phyloP scores from a whole-genome alignment of 305 asterid genomes.

The Nicotiana rustica region DNA sequence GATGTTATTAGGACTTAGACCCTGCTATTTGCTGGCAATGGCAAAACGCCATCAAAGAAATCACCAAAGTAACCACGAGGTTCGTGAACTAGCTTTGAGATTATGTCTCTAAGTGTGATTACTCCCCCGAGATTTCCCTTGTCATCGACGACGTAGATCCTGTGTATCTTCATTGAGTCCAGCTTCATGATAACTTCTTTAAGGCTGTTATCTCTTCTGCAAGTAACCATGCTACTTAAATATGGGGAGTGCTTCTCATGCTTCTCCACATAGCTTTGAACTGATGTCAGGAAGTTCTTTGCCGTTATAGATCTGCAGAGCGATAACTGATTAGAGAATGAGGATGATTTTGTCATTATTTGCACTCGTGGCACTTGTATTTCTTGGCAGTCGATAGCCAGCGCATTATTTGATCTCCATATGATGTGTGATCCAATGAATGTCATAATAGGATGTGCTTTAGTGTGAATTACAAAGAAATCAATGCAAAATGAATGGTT shows the following conservation, averaged over 20 bases:
- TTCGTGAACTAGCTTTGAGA: constrained; percentile 91
- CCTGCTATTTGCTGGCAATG: constrained; percentile 84
- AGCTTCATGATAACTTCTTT: constrained; percentile 75
- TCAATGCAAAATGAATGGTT: neutral
- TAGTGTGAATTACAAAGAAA: neutral
- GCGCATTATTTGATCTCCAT: neutral
- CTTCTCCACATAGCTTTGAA: constrained; percentile 59
- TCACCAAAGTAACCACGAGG: constrained; percentile 97
- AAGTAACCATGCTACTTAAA: constrained; percentile 72
- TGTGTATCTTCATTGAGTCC: constrained; percentile 75
- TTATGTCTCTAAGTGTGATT: constrained; percentile 86
- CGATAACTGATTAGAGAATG: constrained; percentile 21
- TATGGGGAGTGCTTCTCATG: constrained; percentile 53
- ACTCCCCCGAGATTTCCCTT: constrained; percentile 77
- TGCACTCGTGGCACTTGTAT: neutral
- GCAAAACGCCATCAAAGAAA: constrained; percentile 94
- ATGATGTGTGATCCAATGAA: neutral
- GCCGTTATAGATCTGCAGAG: constrained; percentile 85
- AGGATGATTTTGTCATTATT: neutral
- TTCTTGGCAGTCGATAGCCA: neutral
- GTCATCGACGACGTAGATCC: constrained; percentile 77
- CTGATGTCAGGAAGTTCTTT: constrained; percentile 78
- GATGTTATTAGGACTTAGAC: constrained; percentile 48
- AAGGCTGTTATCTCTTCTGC: constrained; percentile 64
- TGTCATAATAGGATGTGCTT: neutral